Percentiles rank a stretch among this genome's conserved stretches.
Conservation (phyloP, 108 stramenopile genomes). For the Cylindrotheca closterium region DNA sequence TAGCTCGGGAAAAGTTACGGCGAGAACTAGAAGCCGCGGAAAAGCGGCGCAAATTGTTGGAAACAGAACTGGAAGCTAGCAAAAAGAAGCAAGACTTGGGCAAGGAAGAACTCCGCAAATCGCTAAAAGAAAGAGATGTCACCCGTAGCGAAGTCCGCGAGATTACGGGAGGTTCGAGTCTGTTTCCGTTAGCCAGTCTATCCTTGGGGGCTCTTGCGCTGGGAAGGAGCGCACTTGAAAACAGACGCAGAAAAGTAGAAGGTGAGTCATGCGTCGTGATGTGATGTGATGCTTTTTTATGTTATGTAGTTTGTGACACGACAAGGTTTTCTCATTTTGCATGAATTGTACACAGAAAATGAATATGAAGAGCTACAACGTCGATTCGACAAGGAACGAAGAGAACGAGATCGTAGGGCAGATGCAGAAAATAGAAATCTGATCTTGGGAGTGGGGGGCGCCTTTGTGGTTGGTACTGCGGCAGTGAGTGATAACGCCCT, state of each 20-base stretch:
- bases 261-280: neutral
- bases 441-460: neutral
- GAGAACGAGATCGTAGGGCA: neutral
- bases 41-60: neutral
- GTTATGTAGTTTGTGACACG: no score
- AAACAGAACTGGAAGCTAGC: neutral
- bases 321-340: no score
- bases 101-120: neutral
- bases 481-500: neutral
- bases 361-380: neutral
- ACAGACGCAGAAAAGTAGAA: neutral
- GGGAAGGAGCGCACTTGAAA: neutral
- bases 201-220: neutral
- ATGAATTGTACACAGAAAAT: neutral
- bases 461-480: neutral
- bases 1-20: neutral
- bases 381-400: neutral
- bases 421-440: neutral
- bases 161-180: neutral
- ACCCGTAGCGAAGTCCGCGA: neutral
- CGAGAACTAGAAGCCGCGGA: neutral
- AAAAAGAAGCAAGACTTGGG: neutral
- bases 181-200: neutral
- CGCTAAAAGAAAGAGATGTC: neutral
- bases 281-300: no score